Base-by-base conservation (phyloP, 768 basidiomycete species). In the Coprinellus micaceus region DNA sequence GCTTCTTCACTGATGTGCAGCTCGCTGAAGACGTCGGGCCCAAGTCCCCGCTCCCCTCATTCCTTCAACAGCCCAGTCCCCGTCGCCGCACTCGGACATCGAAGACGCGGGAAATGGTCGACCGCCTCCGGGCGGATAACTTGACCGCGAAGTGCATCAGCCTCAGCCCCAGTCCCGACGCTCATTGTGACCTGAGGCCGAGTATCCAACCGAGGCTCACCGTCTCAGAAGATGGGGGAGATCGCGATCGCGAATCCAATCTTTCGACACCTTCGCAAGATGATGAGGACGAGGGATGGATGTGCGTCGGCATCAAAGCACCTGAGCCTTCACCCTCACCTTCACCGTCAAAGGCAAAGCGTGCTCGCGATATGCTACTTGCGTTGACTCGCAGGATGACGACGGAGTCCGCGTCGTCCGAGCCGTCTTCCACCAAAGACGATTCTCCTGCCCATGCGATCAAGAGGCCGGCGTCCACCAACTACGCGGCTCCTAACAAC, bases 21-120 rank as follows among this genome's bases (percentile, higher is more conserved):
- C 48, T 57, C 17, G 56, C n/a, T n/a, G n/a, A n/a, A n/a, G n/a
- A n/a, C n/a, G n/a, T n/a, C 50, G 37, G 41, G 52, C 26, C 15
- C 54, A 45, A 13, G 12, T 29, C 46, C 26, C 19, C 49, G 43
- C 69, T 84, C 24, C 81, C 82, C 0, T 70, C 79, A 6, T 82
- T 82, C 67, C 68, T 83, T 22, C 75, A 79, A 48, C 76, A 78
- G 40, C 61, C 68, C 54, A 61, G 67, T 52, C 66, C 66, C 37
- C 72, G 71, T 21, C 72, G 69, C 25, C 75, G 74, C 39, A 68
- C 71, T 12, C 73, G 81, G 21, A 64, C 74, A 36, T 85, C 83
- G 21, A 79, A 77, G 61, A 85, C 84, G 19, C 76, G 84, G 7
- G 79, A 82, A 62, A 80, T 85, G 40, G 81, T 85, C 28, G 83